Base-by-base conservation (phyloP, 1,284 basidiomycete genomes). In the Phellopilus nigrolimitatus region DNA sequence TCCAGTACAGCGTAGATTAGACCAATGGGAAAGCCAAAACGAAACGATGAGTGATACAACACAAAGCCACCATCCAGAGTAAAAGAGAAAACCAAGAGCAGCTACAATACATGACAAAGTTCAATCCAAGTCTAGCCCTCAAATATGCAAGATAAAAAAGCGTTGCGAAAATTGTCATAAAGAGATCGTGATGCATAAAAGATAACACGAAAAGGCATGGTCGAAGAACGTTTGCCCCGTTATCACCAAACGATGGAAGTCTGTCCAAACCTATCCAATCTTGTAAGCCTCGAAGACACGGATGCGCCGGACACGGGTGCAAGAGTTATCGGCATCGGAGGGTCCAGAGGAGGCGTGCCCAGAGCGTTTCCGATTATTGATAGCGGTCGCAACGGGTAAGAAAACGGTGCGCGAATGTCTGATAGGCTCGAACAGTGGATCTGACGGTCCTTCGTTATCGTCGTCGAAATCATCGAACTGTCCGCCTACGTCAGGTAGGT, bases 391-490 rank as follows among this genome's bases (percentile, higher is more conserved):
- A n/a, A 47, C 36, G 13, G 30, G 7, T 25, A 17, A 31, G 19
- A 49, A 36, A 15, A 53, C 33, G 4, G 39, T 25, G 25, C 40
- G 46, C 12, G 51, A 31, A 34, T 37, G 46, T 22, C n/a, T 40
- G 6, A 21, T 25, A 30, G 38, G 38, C 15, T 30, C 45, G 13
- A 22, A 25, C 21, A 41, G 22, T n/a, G 31, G 45, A 49, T 49
- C 34, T 25, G 19, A 6, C 7, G 25, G 74, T 30, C 74, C 74
- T 1, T 64, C 65, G 24, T 50, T 43, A 13, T 52, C 51, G 19
- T 47, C 43, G 10, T 55, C 53, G 9, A 74, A 75, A n/a, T 68
- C 69, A 48, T 73, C 73, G 61, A 78, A 77, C 75, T 76, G 7
- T 68, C 64, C 13, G 61, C 61, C 40, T 64, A 60, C 30, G 58